Evolutionary conservation across 169 alveolate genomes (phyloP), one percentile per base, ranked within the genome.

Genomic region (Theileria sp.): DNA sequence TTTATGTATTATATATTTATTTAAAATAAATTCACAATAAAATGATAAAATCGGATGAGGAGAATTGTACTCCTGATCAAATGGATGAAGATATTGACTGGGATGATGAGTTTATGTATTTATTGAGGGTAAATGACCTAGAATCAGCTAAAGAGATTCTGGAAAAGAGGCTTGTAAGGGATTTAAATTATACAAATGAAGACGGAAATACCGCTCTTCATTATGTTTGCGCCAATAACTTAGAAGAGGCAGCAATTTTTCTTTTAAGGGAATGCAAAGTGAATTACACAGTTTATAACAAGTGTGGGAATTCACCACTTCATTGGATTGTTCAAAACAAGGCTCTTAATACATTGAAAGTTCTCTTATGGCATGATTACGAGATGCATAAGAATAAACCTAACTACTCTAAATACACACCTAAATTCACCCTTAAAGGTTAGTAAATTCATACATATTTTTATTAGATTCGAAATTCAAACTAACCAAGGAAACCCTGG

Each of bases 291-390:
- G 76, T 61, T 26, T 61, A 25, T n/a, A 90, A 90, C 71, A 50
- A 50, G 50, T 84, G 85, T 66, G 93, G 94, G 6, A 90, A 90
- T 67, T 86, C 88, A 28, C 94, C 94, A 19, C 81, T 90, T 21
- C 80, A 87, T 65, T 90, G 94, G 94, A 92, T 92, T 26, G 86
- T 90, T 8, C 94, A 90, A 54, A 90, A 87, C 50, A 90, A 90
- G 69, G 67, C 88, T 50, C 23, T n/a, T 12, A 90, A 82, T 23
- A 87, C 94, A 0, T 78, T 85, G 17, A 65, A 85, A 50, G 86
- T 85, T 54, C 30, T 89, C 15, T 79, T 89, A 19, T 58, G 67
- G 12, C 88, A 84, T 68, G 94, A 89, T 62, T 89, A 89, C 50
- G 28, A 54, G 5, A 80, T 89, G 28, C 81, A 86, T 70, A 65